Evolutionary conservation across 257 asterid genomes (phyloP).

Genomic region (Solanum appendiculatum): DNA sequence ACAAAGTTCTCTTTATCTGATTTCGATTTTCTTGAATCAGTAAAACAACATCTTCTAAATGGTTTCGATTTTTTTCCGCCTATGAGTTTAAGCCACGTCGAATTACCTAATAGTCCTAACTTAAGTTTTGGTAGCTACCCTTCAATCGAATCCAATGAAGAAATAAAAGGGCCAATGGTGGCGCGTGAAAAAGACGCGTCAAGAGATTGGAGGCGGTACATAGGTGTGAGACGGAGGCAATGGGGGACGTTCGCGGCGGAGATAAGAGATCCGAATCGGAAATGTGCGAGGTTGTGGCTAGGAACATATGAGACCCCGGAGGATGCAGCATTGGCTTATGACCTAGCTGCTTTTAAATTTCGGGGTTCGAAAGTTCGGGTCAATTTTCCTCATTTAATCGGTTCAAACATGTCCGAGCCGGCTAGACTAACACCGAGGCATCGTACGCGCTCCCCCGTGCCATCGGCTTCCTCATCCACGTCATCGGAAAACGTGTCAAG

Average conservation of each 20-base stretch:
- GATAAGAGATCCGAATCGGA: conserved; percentile 5
- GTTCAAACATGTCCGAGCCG: background rate
- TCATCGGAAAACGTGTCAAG: background rate
- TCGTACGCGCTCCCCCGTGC: background rate
- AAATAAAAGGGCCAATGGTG: background rate
- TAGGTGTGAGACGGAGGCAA: conserved; percentile 7
- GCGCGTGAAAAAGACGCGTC: background rate
- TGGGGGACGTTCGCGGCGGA: conserved; percentile 17
- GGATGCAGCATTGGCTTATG: conserved; percentile 13
- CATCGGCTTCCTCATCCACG: background rate
- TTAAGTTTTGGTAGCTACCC: background rate
- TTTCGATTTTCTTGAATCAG: conserved; percentile 15
- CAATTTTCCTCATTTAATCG: conserved; percentile 1
- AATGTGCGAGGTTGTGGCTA: conserved; percentile 6
- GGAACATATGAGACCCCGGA: conserved; percentile 12
- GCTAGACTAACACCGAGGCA: background rate
- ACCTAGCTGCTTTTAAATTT: conserved; percentile 2
- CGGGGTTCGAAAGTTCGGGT: conserved; percentile 4
- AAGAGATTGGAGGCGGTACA: background rate
- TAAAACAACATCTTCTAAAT: conserved; percentile 15
- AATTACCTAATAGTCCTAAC: background rate
- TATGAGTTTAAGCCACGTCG: background rate
- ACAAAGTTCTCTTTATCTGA: background rate
- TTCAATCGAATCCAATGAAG: background rate
- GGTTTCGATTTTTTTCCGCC: conserved; percentile 1